These are phyloP conservation scores for Aureoboletus auriporus DNA, from an alignment of 768 basidiomycete genomes.

Conservation along the genomic window DNA sequence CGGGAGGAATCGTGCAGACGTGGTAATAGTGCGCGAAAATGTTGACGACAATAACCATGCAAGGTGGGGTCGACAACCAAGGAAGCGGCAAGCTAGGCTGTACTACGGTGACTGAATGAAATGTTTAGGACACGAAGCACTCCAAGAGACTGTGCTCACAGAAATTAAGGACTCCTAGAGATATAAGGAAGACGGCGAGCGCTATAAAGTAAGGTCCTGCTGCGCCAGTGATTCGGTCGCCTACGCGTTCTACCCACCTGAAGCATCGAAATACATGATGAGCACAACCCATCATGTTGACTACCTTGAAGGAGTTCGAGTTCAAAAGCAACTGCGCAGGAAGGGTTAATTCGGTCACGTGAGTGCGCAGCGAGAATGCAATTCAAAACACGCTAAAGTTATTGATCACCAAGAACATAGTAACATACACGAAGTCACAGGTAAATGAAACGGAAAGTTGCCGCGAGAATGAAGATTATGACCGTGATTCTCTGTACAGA, in stretches of 20 bases:
- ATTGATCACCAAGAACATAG: no score
- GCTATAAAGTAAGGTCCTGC: constrained; percentile 89
- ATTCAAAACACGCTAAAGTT: no score
- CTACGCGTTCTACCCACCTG: constrained; percentile 64
- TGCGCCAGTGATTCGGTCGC: constrained; percentile 79
- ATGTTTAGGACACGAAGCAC: neutral
- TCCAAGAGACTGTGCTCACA: constrained; percentile 48
- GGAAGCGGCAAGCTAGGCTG: constrained; percentile 59
- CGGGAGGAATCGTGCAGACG: constrained; percentile 75
- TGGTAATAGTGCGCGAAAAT: constrained; percentile 81
- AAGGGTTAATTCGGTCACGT: no score
- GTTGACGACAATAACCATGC: constrained; percentile 74
- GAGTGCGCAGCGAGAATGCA: no score
- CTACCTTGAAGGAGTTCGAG: no score
- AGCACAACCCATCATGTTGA: constrained; percentile 23
- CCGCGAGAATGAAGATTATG: constrained; percentile 9
- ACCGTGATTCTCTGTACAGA: constrained; percentile 30
- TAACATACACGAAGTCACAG: neutral
- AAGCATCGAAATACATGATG: constrained; percentile 51
- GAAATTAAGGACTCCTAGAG: constrained; percentile 68
- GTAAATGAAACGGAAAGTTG: neutral
- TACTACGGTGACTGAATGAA: constrained; percentile 68
- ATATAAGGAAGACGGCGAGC: constrained; percentile 72
- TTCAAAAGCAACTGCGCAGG: no score
- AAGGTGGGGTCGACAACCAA: constrained; percentile 60